Conservation (phyloP, 2,329 filamentous ascomycete genomes). For the Cladosporium sp. region DNA sequence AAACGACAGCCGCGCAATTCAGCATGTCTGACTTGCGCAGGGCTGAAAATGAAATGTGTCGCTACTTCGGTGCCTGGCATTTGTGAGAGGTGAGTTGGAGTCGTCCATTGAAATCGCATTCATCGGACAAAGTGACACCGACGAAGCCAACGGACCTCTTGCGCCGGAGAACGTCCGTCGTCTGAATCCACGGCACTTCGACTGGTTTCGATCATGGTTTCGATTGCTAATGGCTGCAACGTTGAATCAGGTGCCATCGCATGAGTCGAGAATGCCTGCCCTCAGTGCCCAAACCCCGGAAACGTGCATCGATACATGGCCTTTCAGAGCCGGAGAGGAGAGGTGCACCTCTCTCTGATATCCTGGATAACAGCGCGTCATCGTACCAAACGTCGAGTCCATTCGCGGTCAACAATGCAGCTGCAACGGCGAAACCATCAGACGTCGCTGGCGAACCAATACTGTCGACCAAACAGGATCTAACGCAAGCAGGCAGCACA, state of each 20-base stretch:
- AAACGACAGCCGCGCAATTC: constrained; percentile 27
- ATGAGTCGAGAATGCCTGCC: constrained; percentile 25
- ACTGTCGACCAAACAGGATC: constrained; percentile 17
- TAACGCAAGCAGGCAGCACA: constrained; percentile 21
- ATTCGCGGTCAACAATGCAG: neutral
- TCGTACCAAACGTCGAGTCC: neutral
- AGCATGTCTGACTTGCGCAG: constrained; percentile 25
- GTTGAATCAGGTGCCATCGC: constrained; percentile 23
- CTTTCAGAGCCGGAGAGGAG: constrained; percentile 17
- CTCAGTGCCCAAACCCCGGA: constrained; percentile 25
- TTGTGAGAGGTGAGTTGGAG: constrained; percentile 16
- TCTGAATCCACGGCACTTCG: too few relatives aligned
- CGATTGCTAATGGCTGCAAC: neutral
- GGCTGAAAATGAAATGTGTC: constrained; percentile 27
- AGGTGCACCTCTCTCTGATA: constrained; percentile 19
- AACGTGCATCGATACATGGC: constrained; percentile 20
- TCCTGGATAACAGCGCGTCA: constrained; percentile 7
- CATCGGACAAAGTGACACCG: neutral
- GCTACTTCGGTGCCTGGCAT: constrained; percentile 9
- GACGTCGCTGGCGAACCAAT: constrained; percentile 12
- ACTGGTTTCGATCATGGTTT: too few relatives aligned
- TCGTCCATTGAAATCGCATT: too few relatives aligned
- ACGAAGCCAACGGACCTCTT: neutral
- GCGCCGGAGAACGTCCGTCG: too few relatives aligned
- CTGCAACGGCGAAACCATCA: neutral